A percentile compares a stretch with the other conserved stretches of the same genome.
Evolutionary conservation across 2,329 filamentous ascomycete genomes (phyloP).

Genomic region (Mycocentrospora acerina): DNA sequence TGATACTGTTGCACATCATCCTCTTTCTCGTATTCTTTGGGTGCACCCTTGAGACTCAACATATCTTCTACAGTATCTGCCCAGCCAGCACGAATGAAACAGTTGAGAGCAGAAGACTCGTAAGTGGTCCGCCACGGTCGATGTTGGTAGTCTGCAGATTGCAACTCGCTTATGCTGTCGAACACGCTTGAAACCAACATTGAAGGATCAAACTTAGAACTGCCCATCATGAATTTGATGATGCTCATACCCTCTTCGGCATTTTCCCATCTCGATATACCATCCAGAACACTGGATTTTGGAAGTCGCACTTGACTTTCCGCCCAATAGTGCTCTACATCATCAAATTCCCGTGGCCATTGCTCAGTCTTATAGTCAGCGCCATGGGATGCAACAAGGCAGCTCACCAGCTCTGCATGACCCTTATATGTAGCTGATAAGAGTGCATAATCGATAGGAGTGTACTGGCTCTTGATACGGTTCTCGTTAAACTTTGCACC

Average conservation of each 20-base stretch:
- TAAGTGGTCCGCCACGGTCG: slow-evolving; percentile 23
- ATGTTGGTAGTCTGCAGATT: slow-evolving; percentile 10
- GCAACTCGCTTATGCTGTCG: slow-evolving; percentile 20
- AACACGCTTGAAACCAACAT: slow-evolving; percentile 15
- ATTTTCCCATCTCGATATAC: slow-evolving; percentile 18
- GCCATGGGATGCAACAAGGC: slow-evolving; percentile 16
- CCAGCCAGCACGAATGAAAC: slow-evolving; percentile 19
- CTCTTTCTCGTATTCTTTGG: slow-evolving; percentile 15
- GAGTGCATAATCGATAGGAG: slow-evolving; percentile 14
- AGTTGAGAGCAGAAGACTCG: slow-evolving; percentile 16
- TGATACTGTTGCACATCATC: slow-evolving; percentile 19
- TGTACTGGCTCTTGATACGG: slow-evolving; percentile 10
- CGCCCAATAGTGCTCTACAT: slow-evolving; percentile 20
- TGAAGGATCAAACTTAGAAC: slow-evolving; percentile 13
- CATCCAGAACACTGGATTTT: slow-evolving; percentile 19
- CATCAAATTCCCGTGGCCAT: slow-evolving; percentile 21
- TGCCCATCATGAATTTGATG: slow-evolving; percentile 17
- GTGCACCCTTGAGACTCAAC: slow-evolving; percentile 12
- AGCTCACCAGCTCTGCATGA: slow-evolving; percentile 14
- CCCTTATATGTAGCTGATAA: slow-evolving; percentile 18
- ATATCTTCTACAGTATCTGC: slow-evolving; percentile 21
- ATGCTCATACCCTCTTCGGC: slow-evolving; percentile 14
- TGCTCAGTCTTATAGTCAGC: slow-evolving; percentile 19
- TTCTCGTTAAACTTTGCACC: slow-evolving; percentile 17
- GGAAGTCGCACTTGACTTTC: slow-evolving; percentile 14